Conservation (phyloP, 1,284 basidiomycete genomes). For the Meira nashicola region DNA sequence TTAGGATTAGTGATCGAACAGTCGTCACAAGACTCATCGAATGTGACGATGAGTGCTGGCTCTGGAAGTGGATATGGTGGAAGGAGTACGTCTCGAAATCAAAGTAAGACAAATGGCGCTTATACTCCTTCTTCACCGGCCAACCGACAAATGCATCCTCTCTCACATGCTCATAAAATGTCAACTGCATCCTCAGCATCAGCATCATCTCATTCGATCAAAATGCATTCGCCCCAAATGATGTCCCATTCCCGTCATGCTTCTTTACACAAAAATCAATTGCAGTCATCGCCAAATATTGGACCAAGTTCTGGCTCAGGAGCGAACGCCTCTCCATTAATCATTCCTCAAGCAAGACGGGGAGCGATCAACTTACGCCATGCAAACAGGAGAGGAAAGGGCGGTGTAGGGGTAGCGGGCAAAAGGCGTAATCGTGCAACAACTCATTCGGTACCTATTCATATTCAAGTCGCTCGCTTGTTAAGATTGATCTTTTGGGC, state of each 20-base stretch:
- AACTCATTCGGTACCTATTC: slow-evolving; percentile 13
- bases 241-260: slow-evolving; percentile 3
- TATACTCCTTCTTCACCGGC: slow-evolving; percentile 2
- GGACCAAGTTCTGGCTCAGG: not conserved
- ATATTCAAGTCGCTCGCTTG: slow-evolving; percentile 18
- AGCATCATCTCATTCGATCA: slow-evolving; percentile 26
- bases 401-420: slow-evolving; percentile 15
- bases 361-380: slow-evolving; percentile 28
- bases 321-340: slow-evolving; percentile 28
- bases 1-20: too few relatives aligned
- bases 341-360: slow-evolving; percentile 38
- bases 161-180: slow-evolving; percentile 30
- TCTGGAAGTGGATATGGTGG: not conserved
- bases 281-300: not conserved
- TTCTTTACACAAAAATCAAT: not conserved
- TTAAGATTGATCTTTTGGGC: slow-evolving; percentile 12
- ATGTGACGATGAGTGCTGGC: too few relatives aligned
- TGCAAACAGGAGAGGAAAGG: slow-evolving; percentile 15
- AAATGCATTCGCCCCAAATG: slow-evolving; percentile 13
- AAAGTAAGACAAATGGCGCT: slow-evolving; percentile 5
- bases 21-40: too few relatives aligned
- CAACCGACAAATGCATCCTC: slow-evolving; percentile 27
- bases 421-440: slow-evolving; percentile 17
- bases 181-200: slow-evolving; percentile 14
- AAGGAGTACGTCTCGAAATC: not conserved